Percentiles rank a stretch among this genome's conserved stretches.
These are phyloP conservation scores for Serendipita sp. DNA, from an alignment of 768 basidiomycete genomes.

Conservation along the genomic window DNA sequence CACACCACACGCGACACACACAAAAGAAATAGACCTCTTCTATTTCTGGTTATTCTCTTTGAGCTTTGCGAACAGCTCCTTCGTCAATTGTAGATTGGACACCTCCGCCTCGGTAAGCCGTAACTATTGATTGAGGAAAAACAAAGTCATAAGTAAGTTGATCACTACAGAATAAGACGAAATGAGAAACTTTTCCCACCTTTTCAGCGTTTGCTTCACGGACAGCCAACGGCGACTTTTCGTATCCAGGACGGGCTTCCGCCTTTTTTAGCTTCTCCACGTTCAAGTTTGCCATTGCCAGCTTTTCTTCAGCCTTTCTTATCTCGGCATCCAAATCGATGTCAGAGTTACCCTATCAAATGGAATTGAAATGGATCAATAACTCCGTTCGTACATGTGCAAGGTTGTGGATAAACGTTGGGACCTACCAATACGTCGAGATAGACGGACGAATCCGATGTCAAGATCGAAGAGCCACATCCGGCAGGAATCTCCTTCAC, in stretches of 20 bases:
- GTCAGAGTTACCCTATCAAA: background rate
- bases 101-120: background rate
- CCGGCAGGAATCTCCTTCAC: constrained; percentile 63
- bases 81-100: background rate
- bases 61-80: background rate
- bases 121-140: background rate
- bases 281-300: constrained; percentile 48
- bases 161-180: constrained; percentile 10
- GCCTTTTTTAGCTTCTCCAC: constrained; percentile 63
- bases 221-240: constrained; percentile 59
- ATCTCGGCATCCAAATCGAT: constrained; percentile 74
- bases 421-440: constrained; percentile 60
- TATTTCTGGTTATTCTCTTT: background rate
- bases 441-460: constrained; percentile 56
- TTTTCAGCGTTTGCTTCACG: constrained; percentile 62
- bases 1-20: too few relatives aligned
- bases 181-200: constrained; percentile 27
- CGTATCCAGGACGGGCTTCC: constrained; percentile 59
- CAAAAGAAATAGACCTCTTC: too few relatives aligned
- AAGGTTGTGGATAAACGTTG: constrained; percentile 13
- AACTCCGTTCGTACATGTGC: background rate
- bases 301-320: constrained; percentile 78
- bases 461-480: constrained; percentile 72
- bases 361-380: background rate
- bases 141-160: background rate